phyloP scores from a whole-genome alignment of 2,329 filamentous ascomycete species.

The Aspergillus piperis region DNA sequence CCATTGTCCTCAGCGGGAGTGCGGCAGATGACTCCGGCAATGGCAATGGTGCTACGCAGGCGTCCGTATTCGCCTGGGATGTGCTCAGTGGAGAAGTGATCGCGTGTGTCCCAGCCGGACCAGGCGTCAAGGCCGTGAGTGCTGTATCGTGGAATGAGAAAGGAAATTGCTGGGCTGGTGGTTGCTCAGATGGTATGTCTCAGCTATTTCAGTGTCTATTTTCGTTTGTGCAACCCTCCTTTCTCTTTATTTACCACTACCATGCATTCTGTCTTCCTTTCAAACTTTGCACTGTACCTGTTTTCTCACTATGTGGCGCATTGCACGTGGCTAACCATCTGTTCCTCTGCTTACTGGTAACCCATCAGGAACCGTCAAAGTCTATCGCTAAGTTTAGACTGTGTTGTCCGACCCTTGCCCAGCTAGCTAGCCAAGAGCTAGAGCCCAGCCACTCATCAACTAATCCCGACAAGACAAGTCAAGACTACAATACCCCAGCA shows the following conservation, averaged over 20 bases:
- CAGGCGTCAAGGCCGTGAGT: slow-evolving; percentile 46
- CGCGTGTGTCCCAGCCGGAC: slow-evolving; percentile 56
- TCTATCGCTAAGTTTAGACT: slow-evolving; percentile 16
- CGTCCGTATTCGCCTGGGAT: slow-evolving; percentile 69
- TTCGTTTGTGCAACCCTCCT: background rate
- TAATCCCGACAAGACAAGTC: background rate
- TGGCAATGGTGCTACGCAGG: slow-evolving; percentile 21
- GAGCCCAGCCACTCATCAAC: background rate
- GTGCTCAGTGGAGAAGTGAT: slow-evolving; percentile 70
- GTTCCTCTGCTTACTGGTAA: slow-evolving; percentile 6
- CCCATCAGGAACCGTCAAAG: slow-evolving; percentile 22
- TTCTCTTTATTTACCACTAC: background rate
- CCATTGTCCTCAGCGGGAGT: slow-evolving; percentile 76
- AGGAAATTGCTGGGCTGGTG: slow-evolving; percentile 41
- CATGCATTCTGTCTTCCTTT: background rate
- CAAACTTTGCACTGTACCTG: background rate
- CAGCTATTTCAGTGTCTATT: background rate
- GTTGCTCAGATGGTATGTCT: slow-evolving; percentile 45
- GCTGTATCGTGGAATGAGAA: slow-evolving; percentile 50
- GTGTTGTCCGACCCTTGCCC: background rate
- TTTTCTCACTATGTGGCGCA: background rate
- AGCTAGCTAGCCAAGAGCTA: background rate
- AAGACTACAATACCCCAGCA: no score
- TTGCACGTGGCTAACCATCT: background rate
- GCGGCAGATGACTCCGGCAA: slow-evolving; percentile 53